Percentiles rank a stretch among this genome's conserved stretches.
These are phyloP conservation scores for Metarhizium album DNA, from an alignment of 2,329 filamentous ascomycete species.

Conservation along the genomic window DNA sequence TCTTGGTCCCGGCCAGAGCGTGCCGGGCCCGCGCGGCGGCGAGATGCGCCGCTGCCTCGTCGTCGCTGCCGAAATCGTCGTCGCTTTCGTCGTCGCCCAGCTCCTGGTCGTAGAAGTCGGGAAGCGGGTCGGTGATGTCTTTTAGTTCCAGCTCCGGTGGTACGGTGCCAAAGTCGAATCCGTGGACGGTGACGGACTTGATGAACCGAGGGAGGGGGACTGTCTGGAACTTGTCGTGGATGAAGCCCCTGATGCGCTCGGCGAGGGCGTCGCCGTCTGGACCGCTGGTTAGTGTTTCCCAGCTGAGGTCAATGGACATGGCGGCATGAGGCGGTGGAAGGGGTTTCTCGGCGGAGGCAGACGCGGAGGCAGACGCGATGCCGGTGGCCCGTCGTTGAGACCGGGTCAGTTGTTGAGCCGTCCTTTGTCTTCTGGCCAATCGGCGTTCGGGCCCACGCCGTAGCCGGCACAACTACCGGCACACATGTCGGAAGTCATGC, in stretches of 20 bases:
- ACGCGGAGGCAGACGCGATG: neutral
- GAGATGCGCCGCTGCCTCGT: slow-evolving; percentile 26
- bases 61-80: slow-evolving; percentile 16
- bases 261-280: slow-evolving; percentile 79
- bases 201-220: slow-evolving; percentile 90
- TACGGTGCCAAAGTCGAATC: slow-evolving; percentile 82
- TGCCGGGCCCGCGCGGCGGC: slow-evolving; percentile 4
- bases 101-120: slow-evolving; percentile 90
- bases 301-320: slow-evolving; percentile 98
- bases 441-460: neutral
- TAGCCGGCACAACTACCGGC: neutral
- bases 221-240: slow-evolving; percentile 91
- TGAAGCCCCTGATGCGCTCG: slow-evolving; percentile 79
- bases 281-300: slow-evolving; percentile 83
- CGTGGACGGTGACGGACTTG: slow-evolving; percentile 86
- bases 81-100: slow-evolving; percentile 41
- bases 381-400: neutral
- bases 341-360: too few species aligned
- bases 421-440: neutral
- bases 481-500: too few species aligned
- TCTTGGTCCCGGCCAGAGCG: neutral
- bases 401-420: neutral
- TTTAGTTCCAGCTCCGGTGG: slow-evolving; percentile 84
- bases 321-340: slow-evolving; percentile 1
- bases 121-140: slow-evolving; percentile 89